Evolutionary conservation across 169 alveolate genomes (phyloP), one percentile per base, ranked within the genome.

Genomic region (Eimeria praecox): DNA sequence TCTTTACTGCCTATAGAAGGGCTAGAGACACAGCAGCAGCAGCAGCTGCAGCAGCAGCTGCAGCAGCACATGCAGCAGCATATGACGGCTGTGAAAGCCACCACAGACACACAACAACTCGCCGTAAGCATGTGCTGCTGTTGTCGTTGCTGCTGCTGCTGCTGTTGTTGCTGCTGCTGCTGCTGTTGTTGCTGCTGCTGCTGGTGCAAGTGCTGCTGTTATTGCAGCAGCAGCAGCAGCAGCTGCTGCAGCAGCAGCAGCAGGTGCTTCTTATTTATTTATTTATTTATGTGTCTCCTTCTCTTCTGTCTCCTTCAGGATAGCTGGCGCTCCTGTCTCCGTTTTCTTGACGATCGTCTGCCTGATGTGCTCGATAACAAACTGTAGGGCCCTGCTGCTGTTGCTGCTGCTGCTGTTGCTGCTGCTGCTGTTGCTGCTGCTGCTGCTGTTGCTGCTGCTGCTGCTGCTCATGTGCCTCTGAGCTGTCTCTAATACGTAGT

Each of bases 401-500:
- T 12, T 49, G 56, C 56, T 49, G 56, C 56, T 44, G 59, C 90
- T 46, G 90, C 66, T 80, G 90, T 33, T 44, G 59, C 42, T 46
- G 66, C 69, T 40, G 59, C 90, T 80, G 59, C 66, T 40, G 83
- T 38, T 73, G 83, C 83, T 73, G 83, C 54, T 38, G 42, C 54
- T 73, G 90, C 30, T 27, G 66, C 69, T 40, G 59, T 64, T 80
- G 59, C 66, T 40, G 83, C 46, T 73, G 83, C 83, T 73, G 83
- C 54, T 38, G 42, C 54, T 73, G 90, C 30, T 27, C n/a, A 35
- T 5, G 44, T 24, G 87, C 52, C 44, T 8, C 52, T 75, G 54
- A 49, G 56, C 56, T 49, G 56, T 12, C 56, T 12, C 56, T 8
- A 5, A 49, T 12, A 8, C 56, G 20, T 12, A 8, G 56, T 49